phyloP scores from a whole-genome alignment of 1,139 yeast genomes.

The Saccharomyces uvarum region DNA sequence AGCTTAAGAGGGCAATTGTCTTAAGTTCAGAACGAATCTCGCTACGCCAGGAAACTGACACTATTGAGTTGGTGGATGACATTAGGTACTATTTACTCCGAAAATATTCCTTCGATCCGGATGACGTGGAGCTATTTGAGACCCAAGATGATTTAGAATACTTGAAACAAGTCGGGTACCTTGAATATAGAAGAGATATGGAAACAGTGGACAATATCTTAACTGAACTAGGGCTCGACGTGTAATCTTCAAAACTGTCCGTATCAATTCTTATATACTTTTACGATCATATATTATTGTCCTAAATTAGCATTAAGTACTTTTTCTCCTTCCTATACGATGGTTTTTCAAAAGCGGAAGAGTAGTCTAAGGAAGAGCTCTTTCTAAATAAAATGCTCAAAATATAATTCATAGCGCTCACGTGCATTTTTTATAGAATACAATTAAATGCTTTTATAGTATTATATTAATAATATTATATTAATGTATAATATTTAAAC shows the following conservation, averaged over 20 bases:
- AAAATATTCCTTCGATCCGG: conserved; percentile 32
- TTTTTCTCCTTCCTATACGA: too few species aligned
- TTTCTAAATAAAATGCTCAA: too few species aligned
- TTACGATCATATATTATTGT: not conserved
- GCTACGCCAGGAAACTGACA: conserved; percentile 63
- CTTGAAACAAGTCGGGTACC: conserved; percentile 12
- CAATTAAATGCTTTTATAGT: too few species aligned
- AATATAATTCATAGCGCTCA: too few species aligned
- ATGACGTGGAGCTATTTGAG: conserved; percentile 22
- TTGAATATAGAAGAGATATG: conserved; percentile 19
- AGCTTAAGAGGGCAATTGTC: conserved; percentile 36
- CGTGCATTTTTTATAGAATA: too few species aligned
- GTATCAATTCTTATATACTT: not conserved
- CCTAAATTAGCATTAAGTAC: not conserved
- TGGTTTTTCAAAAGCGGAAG: too few species aligned
- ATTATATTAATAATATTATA: too few species aligned
- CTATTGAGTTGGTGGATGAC: conserved; percentile 73
- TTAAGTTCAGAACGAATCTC: conserved; percentile 53
- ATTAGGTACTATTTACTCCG: conserved; percentile 52
- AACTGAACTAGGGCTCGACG: conserved; percentile 13
- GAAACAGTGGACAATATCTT: conserved; percentile 13
- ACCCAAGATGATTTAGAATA: conserved; percentile 13
- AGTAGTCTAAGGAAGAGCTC: too few species aligned
- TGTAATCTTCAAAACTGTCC: conserved; percentile 4
- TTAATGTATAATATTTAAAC: too few species aligned